Percentiles rank a stretch among this genome's conserved stretches.
Conservation (phyloP, 2,329 filamentous ascomycete genomes). For the Aspergillus sp. region DNA sequence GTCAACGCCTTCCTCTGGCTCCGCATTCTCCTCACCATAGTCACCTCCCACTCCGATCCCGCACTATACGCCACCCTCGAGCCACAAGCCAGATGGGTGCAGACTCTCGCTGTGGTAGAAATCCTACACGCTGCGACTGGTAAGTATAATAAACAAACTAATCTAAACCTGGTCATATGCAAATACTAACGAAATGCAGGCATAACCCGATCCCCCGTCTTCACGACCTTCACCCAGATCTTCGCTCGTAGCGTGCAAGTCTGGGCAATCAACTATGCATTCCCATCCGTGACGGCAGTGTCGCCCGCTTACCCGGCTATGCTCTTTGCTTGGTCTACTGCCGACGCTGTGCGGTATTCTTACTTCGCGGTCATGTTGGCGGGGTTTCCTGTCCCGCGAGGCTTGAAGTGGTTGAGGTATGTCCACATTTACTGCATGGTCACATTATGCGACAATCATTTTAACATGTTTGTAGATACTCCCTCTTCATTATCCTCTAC, state of each 20-base stretch:
- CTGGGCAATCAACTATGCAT: slow-evolving; percentile 31
- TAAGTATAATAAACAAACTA: slow-evolving; percentile 2
- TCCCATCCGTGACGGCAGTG: slow-evolving; percentile 16
- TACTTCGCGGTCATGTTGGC: slow-evolving; percentile 27
- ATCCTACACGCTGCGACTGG: slow-evolving; percentile 27
- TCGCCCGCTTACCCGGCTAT: slow-evolving; percentile 24
- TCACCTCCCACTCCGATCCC: slow-evolving; percentile 9
- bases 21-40: slow-evolving; percentile 21
- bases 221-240: slow-evolving; percentile 31
- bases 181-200: slow-evolving; percentile 16
- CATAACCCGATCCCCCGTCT: slow-evolving; percentile 28
- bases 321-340: slow-evolving; percentile 29
- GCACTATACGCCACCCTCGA: slow-evolving; percentile 23
- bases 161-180: not conserved
- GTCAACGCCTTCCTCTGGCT: slow-evolving; percentile 25
- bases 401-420: slow-evolving; percentile 27
- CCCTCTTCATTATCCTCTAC: slow-evolving; percentile 29
- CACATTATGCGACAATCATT: not conserved
- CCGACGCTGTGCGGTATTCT: slow-evolving; percentile 26
- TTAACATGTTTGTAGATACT: slow-evolving; percentile 22
- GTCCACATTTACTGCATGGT: not conserved
- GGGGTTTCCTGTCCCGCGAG: slow-evolving; percentile 12
- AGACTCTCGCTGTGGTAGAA: slow-evolving; percentile 27
- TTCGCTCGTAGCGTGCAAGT: slow-evolving; percentile 33
- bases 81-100: slow-evolving; percentile 25